Conservation (phyloP, 2,329 filamentous ascomycete genomes). For the Epichloe hybrida region DNA sequence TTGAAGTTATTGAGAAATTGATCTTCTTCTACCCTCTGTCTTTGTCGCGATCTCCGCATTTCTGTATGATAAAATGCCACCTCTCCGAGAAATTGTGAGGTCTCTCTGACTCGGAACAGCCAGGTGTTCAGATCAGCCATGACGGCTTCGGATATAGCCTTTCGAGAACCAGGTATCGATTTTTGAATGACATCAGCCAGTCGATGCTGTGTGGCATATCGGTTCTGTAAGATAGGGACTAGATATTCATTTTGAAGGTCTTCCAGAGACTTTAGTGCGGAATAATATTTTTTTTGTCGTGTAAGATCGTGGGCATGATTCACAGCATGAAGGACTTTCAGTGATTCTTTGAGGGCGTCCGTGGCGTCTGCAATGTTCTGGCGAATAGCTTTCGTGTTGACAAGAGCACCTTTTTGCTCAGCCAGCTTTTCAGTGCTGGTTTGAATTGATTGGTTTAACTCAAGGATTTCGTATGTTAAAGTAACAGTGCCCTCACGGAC, state of each 20-base stretch:
- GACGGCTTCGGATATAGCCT: conserved; percentile 86
- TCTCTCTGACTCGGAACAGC: conserved; percentile 89
- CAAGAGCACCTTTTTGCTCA: conserved; percentile 84
- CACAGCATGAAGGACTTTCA: conserved; percentile 82
- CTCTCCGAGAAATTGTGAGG: conserved; percentile 89
- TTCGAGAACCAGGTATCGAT: conserved; percentile 85
- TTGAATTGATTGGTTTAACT: conserved; percentile 90
- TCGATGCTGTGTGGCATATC: conserved; percentile 87
- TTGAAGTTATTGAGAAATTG: conserved; percentile 71
- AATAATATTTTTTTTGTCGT: conserved; percentile 83
- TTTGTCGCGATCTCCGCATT: conserved; percentile 67
- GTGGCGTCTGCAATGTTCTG: conserved; percentile 94
- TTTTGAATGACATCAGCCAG: conserved; percentile 92
- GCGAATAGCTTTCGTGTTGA: conserved; percentile 80
- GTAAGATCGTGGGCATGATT: conserved; percentile 91
- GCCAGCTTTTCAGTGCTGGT: conserved; percentile 87
- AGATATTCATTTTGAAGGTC: conserved; percentile 94
- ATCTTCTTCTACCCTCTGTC: conserved; percentile 66
- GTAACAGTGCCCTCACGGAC: conserved; percentile 83
- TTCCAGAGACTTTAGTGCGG: conserved; percentile 81
- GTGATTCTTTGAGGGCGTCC: conserved; percentile 74
- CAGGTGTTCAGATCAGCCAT: conserved; percentile 96
- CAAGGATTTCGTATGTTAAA: conserved; percentile 80
- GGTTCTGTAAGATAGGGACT: conserved; percentile 54
- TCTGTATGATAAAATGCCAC: conserved; percentile 96